Conservation (phyloP, 2,329 filamentous ascomycete genomes). For the Pseudopyricularia javanii region DNA sequence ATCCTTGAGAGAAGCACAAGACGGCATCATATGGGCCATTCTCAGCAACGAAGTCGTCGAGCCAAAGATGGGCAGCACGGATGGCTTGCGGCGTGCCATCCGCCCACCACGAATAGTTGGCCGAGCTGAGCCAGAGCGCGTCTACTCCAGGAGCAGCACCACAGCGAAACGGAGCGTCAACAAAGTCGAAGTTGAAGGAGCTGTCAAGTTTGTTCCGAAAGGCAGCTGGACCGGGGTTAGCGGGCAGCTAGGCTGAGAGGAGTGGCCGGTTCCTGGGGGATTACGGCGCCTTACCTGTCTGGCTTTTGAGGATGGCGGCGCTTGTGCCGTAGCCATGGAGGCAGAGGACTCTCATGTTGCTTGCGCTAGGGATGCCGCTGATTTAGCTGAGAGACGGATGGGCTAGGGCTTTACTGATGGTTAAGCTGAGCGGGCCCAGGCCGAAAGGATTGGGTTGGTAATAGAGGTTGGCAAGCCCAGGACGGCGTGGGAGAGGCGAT, state of each 20-base stretch:
- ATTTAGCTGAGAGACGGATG: background rate
- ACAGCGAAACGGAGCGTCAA: conserved; percentile 18
- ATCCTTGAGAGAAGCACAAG: conserved; percentile 26
- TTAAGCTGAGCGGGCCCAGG: no score
- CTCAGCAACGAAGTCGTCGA: conserved; percentile 18
- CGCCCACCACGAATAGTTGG: conserved; percentile 18
- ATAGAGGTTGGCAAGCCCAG: no score
- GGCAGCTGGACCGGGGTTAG: conserved; percentile 13
- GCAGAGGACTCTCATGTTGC: conserved; percentile 21
- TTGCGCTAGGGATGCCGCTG: background rate
- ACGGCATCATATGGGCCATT: conserved; percentile 22
- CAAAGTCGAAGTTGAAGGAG: conserved; percentile 19
- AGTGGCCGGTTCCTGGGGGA: background rate
- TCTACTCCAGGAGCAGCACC: conserved; percentile 19
- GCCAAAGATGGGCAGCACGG: conserved; percentile 19
- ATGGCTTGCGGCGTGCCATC: conserved; percentile 16
- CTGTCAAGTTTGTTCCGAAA: conserved; percentile 19
- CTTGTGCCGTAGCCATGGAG: conserved; percentile 25
- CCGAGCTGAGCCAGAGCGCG: conserved; percentile 15
- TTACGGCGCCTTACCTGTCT: conserved; percentile 17
- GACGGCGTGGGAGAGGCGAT: no score
- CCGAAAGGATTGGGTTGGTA: no score
- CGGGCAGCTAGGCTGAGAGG: background rate
- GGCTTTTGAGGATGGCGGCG: conserved; percentile 20
- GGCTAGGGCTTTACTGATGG: no score